Evolutionary conservation across 2,329 filamentous ascomycete species (phyloP).

Genomic region (Coniochaeta prunicola): DNA sequence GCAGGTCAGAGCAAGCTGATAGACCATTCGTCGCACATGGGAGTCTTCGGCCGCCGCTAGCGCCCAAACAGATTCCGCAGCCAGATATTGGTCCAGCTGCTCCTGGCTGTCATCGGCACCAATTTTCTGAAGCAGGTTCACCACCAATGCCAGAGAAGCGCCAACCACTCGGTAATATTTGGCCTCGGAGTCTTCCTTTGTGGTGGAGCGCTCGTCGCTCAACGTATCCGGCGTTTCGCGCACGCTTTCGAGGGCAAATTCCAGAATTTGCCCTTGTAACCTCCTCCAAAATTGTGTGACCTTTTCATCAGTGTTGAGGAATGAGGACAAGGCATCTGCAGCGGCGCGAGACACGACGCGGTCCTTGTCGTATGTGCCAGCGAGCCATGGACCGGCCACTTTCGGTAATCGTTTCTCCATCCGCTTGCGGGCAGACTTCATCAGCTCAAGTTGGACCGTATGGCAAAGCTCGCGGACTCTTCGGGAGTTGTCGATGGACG

Average conservation of each 20-base stretch:
- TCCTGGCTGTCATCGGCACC: slow-evolving; percentile 54
- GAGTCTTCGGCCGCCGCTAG: slow-evolving; percentile 56
- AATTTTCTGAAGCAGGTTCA: slow-evolving; percentile 44
- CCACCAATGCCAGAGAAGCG: slow-evolving; percentile 46
- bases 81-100: slow-evolving; percentile 60
- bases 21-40: slow-evolving; percentile 41
- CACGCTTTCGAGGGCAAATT: slow-evolving; percentile 74
- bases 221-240: slow-evolving; percentile 74
- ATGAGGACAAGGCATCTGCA: slow-evolving; percentile 63
- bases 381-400: slow-evolving; percentile 83
- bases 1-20: slow-evolving; percentile 41
- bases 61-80: slow-evolving; percentile 59
- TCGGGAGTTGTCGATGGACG: slow-evolving; percentile 83
- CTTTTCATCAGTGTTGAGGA: slow-evolving; percentile 78
- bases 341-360: slow-evolving; percentile 69
- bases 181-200: slow-evolving; percentile 72
- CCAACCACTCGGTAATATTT: slow-evolving; percentile 74
- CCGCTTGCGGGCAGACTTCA: slow-evolving; percentile 65
- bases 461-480: slow-evolving; percentile 85
- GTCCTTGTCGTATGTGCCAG: slow-evolving; percentile 82
- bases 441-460: slow-evolving; percentile 56
- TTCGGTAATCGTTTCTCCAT: slow-evolving; percentile 73
- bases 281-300: slow-evolving; percentile 67
- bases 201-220: slow-evolving; percentile 83
- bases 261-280: slow-evolving; percentile 73